A percentile compares a stretch with the other conserved stretches of the same genome.
Conservation (phyloP, 768 basidiomycete species). For the Hypholoma fasciculare region DNA sequence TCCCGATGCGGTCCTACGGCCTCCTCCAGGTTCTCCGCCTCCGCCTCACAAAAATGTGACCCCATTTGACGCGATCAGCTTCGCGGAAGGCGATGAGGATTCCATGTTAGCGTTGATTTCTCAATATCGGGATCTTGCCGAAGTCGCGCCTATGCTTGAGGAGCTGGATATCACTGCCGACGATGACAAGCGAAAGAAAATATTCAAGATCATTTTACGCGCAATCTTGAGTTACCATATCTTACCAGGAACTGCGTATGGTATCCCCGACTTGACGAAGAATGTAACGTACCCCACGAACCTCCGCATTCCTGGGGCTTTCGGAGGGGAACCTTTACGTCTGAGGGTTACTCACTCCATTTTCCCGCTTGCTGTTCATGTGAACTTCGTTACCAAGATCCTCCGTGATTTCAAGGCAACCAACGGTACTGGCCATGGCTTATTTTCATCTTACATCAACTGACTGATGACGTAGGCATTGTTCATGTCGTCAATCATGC, state of each 20-base stretch:
- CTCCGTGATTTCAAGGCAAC: conserved; percentile 40
- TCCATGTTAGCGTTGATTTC: background rate
- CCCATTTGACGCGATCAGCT: background rate
- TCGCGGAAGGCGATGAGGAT: background rate
- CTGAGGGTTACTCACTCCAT: conserved; percentile 35
- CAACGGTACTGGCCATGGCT: conserved; percentile 43
- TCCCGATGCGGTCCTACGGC: conserved; percentile 43
- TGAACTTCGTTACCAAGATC: conserved; percentile 54
- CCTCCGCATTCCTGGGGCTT: conserved; percentile 39
- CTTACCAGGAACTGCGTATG: conserved; percentile 37
- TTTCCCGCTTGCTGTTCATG: conserved; percentile 32
- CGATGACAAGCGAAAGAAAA: conserved; percentile 49
- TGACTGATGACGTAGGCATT: conserved; percentile 30
- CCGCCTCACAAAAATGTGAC: background rate
- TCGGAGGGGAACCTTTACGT: conserved; percentile 46
- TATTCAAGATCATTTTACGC: conserved; percentile 53
- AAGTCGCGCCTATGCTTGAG: conserved; percentile 32
- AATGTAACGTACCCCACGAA: conserved; percentile 57
- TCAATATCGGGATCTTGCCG: conserved; percentile 7
- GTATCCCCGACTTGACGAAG: conserved; percentile 39
- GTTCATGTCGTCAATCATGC: conserved; percentile 58
- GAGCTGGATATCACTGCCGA: conserved; percentile 27
- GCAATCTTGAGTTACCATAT: conserved; percentile 60
- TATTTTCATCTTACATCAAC: background rate
- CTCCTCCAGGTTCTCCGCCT: conserved; percentile 12